Base-by-base conservation (phyloP, 805 yeast species). In the Nakazawaea populi region DNA sequence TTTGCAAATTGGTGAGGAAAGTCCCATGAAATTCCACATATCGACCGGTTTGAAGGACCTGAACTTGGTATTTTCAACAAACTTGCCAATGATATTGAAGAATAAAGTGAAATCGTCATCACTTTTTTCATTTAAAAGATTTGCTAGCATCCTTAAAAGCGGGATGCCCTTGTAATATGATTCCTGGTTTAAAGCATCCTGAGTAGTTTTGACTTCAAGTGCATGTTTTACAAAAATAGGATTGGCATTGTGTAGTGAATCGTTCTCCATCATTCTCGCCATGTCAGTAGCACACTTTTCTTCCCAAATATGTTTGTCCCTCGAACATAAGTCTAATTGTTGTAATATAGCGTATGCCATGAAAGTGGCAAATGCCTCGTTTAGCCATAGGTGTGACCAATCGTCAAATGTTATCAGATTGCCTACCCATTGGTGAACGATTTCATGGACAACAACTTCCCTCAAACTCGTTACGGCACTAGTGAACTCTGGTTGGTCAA, bases 341-440 rank as follows among this genome's bases (percentile, higher is more conserved):
- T 65, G 63, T 12, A 82, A 59, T 0, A 79, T 58, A 47, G 70
- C 70, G 56, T 75, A 74, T 0, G 90, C 87, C 56, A 82, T 70
- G 73, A 82, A 84, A 0, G 94, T 86, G 0, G 95, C 94, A 67
- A 87, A 83, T 2, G 87, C 70, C 67, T 87, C 95, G 58, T 85
- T 85, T 51, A 87, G 68, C 91, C 94, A 86, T 38, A 87, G 67
- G 58, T 77, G 73, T 47, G 75, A 76, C 85, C 89, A 87, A 18
- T 80, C 76, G 47, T 83, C 85, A 58, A 85, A 84, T 1, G 87
- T 71, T 2, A 85, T 74, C 56, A 73, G 69, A 56, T 87, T 81
- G 7, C 94, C 95, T 51, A 87, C 65, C 89, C 89, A 87, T 67
- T 87, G 92, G 62, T 87, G 95, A 31, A 85, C 82, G 55, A 87